Evolutionary conservation across 345 rosid species (phyloP), one percentile per base, ranked within the genome.

Genomic region (Rhizophora apiculata): DNA sequence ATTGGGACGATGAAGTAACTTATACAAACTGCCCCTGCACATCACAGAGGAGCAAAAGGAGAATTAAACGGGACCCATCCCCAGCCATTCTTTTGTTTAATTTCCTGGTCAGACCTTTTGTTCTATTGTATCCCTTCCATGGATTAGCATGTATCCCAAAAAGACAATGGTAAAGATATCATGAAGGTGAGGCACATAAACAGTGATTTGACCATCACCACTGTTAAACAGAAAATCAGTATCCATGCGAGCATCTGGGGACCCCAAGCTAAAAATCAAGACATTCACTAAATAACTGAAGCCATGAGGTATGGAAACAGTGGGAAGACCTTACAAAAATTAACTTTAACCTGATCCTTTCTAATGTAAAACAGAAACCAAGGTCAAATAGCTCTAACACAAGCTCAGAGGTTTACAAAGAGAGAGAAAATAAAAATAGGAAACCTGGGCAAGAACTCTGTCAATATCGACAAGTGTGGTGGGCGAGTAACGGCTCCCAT

Each of bases 361-460:
- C 49, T 43, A 43, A 43, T 13, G 49, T 3, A 43, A 43, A 43
- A 43, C 19, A 43, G 49, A 43, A 43, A 43, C 16, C 5, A 43
- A 15, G 49, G 5, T 43, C 18, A 43, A 43, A 43, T 43, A 46
- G 21, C 19, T 48, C 67, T 32, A 64, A 6, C 24, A 51, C 19
- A 5, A 65, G 24, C 32, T 29, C 10, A 37, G 37, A 27, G 19
- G 34, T 4, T 22, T 26, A 2, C 21, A 63, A 11, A 18, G 24
- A 97, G 24, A 36, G 29, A 67, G n/a, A 34, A 20, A 22, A 21
- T 13, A 22, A 31, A 58, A 6, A 5, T 21, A 31, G 68, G 57
- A 66, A 82, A 94, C 99, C 99, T 95, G 69, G 96, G 97, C 67
- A 95, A 82, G 80, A 85, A 95, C 85, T 95, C 99, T n/a, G 96